Conservation (phyloP, 2,329 filamentous ascomycete species). For the Colletotrichum sp. region DNA sequence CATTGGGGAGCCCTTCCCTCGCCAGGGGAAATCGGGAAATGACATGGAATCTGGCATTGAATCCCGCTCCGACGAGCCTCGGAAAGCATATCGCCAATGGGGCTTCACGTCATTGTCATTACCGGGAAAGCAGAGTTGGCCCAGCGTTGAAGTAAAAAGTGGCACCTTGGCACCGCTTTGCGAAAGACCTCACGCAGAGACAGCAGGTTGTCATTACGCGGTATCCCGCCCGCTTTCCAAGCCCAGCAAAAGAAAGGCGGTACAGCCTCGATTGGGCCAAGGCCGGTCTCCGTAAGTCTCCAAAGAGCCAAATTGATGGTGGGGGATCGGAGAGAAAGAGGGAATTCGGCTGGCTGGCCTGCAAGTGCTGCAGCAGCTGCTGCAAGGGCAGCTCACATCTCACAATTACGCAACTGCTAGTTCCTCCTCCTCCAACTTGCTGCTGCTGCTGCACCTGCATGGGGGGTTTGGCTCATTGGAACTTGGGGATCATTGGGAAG, state of each 20-base stretch:
- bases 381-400: neutral
- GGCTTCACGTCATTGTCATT: slow-evolving; percentile 8
- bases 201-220: neutral
- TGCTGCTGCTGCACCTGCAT: neutral
- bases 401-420: neutral
- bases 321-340: neutral
- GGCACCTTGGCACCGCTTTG: neutral
- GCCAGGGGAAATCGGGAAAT: neutral
- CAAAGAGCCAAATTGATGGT: neutral
- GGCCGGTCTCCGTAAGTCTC: neutral
- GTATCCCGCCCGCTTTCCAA: neutral
- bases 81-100: neutral
- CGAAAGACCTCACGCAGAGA: neutral
- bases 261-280: neutral
- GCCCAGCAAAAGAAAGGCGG: neutral
- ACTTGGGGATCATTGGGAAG: neutral
- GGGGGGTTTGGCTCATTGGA: neutral
- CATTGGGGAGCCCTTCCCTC: neutral
- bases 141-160: neutral
- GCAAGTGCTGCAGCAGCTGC: neutral
- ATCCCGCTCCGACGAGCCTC: neutral
- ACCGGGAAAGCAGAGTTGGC: neutral
- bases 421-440: neutral
- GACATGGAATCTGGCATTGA: neutral
- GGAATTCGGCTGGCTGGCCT: neutral